phyloP scores from a whole-genome alignment of 2,329 filamentous ascomycete species.

The Microsporum ferrugineum region DNA sequence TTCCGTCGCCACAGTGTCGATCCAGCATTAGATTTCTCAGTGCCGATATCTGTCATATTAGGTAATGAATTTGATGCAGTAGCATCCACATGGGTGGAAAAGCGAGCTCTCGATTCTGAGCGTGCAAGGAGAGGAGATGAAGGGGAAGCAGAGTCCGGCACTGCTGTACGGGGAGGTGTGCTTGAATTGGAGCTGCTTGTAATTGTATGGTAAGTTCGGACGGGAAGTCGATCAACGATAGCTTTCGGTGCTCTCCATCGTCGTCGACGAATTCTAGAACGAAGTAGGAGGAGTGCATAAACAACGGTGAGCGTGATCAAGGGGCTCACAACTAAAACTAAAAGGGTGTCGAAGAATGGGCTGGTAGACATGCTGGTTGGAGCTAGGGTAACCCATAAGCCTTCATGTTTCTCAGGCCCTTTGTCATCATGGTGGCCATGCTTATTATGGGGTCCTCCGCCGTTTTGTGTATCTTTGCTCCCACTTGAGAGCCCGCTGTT shows the following conservation, averaged over 20 bases:
- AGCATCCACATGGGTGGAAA: slow-evolving; percentile 22
- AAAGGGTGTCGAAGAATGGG: slow-evolving; percentile 87
- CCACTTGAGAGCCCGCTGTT: background rate
- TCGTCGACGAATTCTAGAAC: slow-evolving; percentile 75
- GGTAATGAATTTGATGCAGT: slow-evolving; percentile 16
- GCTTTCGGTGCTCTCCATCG: slow-evolving; percentile 97
- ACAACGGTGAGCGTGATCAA: slow-evolving; percentile 86
- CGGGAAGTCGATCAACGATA: slow-evolving; percentile 84
- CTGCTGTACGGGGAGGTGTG: slow-evolving; percentile 48
- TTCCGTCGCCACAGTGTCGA: slow-evolving; percentile 40
- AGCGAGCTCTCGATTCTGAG: slow-evolving; percentile 28
- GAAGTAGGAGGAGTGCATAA: slow-evolving; percentile 74
- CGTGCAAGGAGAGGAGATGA: slow-evolving; percentile 63
- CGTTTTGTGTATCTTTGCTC: slow-evolving; percentile 10
- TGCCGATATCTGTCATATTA: slow-evolving; percentile 7
- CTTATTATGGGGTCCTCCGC: slow-evolving; percentile 4
- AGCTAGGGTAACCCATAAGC: slow-evolving; percentile 92
- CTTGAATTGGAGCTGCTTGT: slow-evolving; percentile 48
- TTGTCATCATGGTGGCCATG: background rate
- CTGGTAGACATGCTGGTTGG: slow-evolving; percentile 77
- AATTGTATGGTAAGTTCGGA: slow-evolving; percentile 88
- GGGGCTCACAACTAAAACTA: slow-evolving; percentile 94
- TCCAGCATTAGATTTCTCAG: slow-evolving; percentile 37
- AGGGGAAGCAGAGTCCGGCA: slow-evolving; percentile 54
- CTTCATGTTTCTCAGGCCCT: slow-evolving; percentile 46